Evolutionary conservation across 2,329 filamentous ascomycete species (phyloP).

Genomic region (Ophiocordyceps camponoti-rufipedis): DNA sequence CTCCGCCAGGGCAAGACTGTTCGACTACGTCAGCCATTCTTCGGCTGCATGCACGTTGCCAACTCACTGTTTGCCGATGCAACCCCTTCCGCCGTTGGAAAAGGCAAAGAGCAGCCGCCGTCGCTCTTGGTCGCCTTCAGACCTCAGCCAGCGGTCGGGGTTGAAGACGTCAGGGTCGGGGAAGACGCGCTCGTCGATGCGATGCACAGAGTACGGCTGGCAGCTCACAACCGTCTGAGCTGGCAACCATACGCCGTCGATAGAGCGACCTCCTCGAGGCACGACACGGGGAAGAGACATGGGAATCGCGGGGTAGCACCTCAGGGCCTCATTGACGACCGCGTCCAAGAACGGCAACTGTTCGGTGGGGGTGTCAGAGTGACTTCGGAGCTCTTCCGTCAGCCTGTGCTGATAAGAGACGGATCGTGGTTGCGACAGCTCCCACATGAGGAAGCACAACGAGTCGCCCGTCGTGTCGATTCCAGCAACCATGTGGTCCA

Average conservation of each 20-base stretch:
- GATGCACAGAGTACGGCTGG: conserved; percentile 42
- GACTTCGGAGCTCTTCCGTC: conserved; percentile 28
- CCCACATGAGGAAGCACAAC: conserved; percentile 53
- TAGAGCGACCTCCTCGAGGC: conserved; percentile 30
- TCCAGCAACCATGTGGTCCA: conserved; percentile 54
- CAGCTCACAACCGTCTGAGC: conserved; percentile 37
- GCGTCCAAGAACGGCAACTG: conserved; percentile 42
- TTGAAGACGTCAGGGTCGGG: conserved; percentile 59
- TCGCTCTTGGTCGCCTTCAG: conserved; percentile 54
- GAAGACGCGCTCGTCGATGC: conserved; percentile 48
- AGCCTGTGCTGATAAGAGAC: conserved; percentile 30
- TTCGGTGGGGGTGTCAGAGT: conserved; percentile 22
- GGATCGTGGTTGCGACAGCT: conserved; percentile 43
- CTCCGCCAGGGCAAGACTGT: conserved; percentile 40
- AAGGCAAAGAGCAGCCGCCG: conserved; percentile 47
- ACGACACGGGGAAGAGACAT: conserved; percentile 48
- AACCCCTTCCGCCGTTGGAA: conserved; percentile 45
- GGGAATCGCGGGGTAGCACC: conserved; percentile 45
- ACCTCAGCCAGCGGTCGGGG: conserved; percentile 68
- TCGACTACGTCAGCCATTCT: background rate
- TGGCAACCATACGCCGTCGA: conserved; percentile 37
- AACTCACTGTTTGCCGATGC: conserved; percentile 48
- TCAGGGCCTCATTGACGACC: conserved; percentile 41
- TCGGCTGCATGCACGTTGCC: background rate
- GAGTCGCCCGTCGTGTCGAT: conserved; percentile 56